These are phyloP conservation scores for Metschnikowia anglica DNA, from an alignment of 805 yeast genomes.

Conservation along the genomic window DNA sequence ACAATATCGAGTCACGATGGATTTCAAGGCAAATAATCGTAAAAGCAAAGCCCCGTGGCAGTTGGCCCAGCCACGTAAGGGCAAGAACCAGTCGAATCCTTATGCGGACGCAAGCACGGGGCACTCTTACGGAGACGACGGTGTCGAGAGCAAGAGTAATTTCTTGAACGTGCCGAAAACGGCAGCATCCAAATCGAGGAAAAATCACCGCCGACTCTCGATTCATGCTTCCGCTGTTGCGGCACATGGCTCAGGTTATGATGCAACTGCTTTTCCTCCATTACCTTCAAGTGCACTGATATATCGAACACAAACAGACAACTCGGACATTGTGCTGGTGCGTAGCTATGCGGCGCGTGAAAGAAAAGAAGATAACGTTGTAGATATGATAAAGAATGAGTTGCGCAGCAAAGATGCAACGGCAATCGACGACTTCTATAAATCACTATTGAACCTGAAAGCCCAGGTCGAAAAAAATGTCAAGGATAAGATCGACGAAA, in stretches of 20 bases:
- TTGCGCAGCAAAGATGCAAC: conserved; percentile 66
- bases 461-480: conserved; percentile 54
- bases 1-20: conserved; percentile 24
- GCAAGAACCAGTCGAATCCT: conserved; percentile 13
- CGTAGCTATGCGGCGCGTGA: conserved; percentile 13
- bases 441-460: conserved; percentile 50
- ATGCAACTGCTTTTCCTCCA: conserved; percentile 15
- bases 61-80: conserved; percentile 9
- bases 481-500: conserved; percentile 57
- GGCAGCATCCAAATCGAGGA: conserved; percentile 13
- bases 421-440: conserved; percentile 69
- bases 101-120: conserved; percentile 11
- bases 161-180: conserved; percentile 12
- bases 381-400: conserved; percentile 30
- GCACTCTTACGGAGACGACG: neutral
- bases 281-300: conserved; percentile 23
- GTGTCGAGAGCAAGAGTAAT: neutral
- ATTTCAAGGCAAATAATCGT: conserved; percentile 36
- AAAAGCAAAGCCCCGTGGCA: conserved; percentile 48
- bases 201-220: conserved; percentile 20
- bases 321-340: conserved; percentile 15
- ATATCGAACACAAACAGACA: conserved; percentile 15
- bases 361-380: conserved; percentile 15
- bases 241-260: conserved; percentile 9
- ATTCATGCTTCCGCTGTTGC: conserved; percentile 21